These are phyloP conservation scores for Aspergillaceae sp. DNA, from an alignment of 2,329 filamentous ascomycete species.

Conservation along the genomic window DNA sequence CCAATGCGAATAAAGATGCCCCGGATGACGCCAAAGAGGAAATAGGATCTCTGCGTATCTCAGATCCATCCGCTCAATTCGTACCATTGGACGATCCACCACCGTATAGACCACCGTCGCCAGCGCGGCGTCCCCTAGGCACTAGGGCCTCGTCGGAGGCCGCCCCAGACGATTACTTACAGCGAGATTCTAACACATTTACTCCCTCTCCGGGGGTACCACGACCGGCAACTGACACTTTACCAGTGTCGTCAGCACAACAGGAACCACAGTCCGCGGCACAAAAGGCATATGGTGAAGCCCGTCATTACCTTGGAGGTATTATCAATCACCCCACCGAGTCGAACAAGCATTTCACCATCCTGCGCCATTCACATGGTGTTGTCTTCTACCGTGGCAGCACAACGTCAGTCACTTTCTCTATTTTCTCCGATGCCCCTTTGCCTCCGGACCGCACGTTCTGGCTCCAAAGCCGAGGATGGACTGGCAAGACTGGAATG, in stretches of 20 bases:
- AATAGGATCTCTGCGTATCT: neutral
- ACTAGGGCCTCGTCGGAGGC: neutral
- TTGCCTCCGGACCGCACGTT: slow-evolving; percentile 52
- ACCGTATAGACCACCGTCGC: neutral
- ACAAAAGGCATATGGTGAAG: slow-evolving; percentile 41
- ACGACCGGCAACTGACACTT: neutral
- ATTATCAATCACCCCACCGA: slow-evolving; percentile 56
- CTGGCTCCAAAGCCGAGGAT: slow-evolving; percentile 62
- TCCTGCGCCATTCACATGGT: slow-evolving; percentile 57
- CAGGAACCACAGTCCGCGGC: slow-evolving; percentile 10
- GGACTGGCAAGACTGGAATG: slow-evolving; percentile 61
- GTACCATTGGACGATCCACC: neutral
- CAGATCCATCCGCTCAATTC: neutral
- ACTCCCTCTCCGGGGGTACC: neutral
- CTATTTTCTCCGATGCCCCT: slow-evolving; percentile 52
- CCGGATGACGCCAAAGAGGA: neutral
- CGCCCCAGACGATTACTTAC: neutral
- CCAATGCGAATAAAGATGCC: neutral
- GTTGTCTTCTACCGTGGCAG: slow-evolving; percentile 60
- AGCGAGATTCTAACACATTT: neutral
- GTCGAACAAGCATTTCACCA: slow-evolving; percentile 57
- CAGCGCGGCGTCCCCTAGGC: neutral
- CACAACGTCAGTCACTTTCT: slow-evolving; percentile 55
- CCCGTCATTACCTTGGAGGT: slow-evolving; percentile 57
- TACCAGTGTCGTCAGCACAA: neutral